Conservation (phyloP, 805 yeast species). For the Saccharomycopsis guyanensis region DNA sequence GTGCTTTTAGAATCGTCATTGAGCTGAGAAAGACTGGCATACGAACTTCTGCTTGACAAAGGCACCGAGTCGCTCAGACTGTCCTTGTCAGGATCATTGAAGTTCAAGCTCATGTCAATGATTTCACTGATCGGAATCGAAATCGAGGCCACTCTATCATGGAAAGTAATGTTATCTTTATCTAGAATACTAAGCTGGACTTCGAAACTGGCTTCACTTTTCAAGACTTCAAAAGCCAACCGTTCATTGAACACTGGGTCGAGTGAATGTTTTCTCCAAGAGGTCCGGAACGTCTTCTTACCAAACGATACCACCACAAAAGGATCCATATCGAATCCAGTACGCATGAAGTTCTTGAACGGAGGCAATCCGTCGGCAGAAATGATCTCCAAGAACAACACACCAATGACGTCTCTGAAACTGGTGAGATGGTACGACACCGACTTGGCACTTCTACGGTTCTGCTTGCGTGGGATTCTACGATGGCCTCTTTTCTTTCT, state of each 20-base stretch:
- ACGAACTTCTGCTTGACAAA: neutral
- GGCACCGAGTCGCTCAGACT: neutral
- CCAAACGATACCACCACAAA: constrained; percentile 90
- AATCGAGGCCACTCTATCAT: constrained; percentile 72
- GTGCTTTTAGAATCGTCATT: neutral
- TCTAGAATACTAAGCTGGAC: constrained; percentile 72
- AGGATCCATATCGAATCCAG: constrained; percentile 93
- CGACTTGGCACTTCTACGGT: constrained; percentile 10
- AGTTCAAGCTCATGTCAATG: constrained; percentile 22
- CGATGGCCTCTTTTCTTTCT: neutral
- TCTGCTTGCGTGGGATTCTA: neutral
- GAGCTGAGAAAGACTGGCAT: neutral
- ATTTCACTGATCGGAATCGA: constrained; percentile 49
- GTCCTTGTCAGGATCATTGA: constrained; percentile 10
- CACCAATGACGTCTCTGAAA: constrained; percentile 48
- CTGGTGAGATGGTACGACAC: constrained; percentile 31
- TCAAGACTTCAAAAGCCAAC: constrained; percentile 67
- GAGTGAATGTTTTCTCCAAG: constrained; percentile 73
- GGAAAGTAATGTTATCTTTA: constrained; percentile 73
- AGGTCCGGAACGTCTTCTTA: constrained; percentile 75
- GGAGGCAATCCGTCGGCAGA: constrained; percentile 78
- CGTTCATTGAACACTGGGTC: constrained; percentile 79
- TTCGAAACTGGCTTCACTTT: constrained; percentile 57
- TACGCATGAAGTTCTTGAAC: constrained; percentile 49
- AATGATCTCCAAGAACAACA: constrained; percentile 66